phyloP scores from a whole-genome alignment of 345 rosid genomes.

The Lumnitzera racemosa region DNA sequence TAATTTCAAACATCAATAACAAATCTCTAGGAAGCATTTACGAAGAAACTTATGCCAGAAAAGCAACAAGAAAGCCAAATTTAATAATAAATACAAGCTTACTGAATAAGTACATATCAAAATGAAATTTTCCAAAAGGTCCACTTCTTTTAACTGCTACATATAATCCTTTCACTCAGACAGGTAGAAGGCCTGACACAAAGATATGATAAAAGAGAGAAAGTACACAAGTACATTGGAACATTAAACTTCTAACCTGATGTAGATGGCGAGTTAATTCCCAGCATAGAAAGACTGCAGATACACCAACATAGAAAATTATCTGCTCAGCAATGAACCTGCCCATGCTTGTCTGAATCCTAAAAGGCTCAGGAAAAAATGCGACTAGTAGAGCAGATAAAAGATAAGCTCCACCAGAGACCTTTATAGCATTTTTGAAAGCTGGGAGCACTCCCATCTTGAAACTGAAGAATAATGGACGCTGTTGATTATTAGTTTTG shows the following conservation, averaged over 20 bases:
- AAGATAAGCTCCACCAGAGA: constrained; percentile 41
- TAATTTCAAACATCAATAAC: too few relatives aligned
- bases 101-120: too few relatives aligned
- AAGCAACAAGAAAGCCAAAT: too few relatives aligned
- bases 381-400: constrained; percentile 36
- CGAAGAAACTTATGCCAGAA: too few relatives aligned
- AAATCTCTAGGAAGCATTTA: too few relatives aligned
- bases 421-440: constrained; percentile 38
- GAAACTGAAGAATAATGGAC: constrained; percentile 75
- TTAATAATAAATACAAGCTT: too few relatives aligned
- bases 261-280: constrained; percentile 75
- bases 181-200: too few relatives aligned
- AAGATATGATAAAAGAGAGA: too few relatives aligned
- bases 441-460: constrained; percentile 78
- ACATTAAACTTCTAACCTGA: constrained; percentile 42
- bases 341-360: constrained; percentile 30
- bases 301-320: constrained; percentile 42
- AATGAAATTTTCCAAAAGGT: too few relatives aligned
- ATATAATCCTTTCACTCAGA: too few relatives aligned
- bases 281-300: constrained; percentile 73
- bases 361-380: constrained; percentile 30
- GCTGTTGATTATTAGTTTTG: constrained; percentile 36
- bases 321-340: constrained; percentile 48
- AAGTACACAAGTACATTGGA: too few relatives aligned
- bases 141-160: too few relatives aligned